Conservation (phyloP, 345 rosid species). For the Firmiana major region DNA sequence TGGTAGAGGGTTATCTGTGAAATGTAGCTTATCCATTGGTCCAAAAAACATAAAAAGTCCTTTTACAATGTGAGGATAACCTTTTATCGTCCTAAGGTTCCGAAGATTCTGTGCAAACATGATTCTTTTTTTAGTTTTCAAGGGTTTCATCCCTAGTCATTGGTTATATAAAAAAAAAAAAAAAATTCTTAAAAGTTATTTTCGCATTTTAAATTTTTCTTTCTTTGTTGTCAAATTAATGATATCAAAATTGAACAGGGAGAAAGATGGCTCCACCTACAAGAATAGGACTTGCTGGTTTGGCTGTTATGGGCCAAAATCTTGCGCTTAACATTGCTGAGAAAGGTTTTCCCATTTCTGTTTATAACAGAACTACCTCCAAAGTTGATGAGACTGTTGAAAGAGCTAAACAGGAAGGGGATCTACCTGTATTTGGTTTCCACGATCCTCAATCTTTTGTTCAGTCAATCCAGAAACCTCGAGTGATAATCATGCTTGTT, state of each 20-base stretch:
- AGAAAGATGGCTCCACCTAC: conserved; percentile 60
- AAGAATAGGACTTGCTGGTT: conserved; percentile 91
- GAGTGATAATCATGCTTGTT: conserved; percentile 92
- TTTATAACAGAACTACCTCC: conserved; percentile 83
- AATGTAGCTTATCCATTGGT: not conserved
- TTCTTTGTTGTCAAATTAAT: not conserved
- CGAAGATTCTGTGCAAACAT: not conserved
- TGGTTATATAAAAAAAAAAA: not conserved
- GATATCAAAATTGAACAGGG: conserved; percentile 24
- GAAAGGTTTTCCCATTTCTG: conserved; percentile 96
- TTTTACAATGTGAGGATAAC: not conserved
- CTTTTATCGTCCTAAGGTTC: not conserved
- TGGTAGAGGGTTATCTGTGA: not conserved
- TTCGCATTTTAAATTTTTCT: not conserved
- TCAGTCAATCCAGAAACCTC: conserved; percentile 78
- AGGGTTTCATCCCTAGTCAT: not conserved
- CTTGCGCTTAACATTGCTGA: conserved; percentile 89
- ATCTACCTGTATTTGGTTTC: conserved; percentile 77
- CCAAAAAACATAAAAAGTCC: not conserved
- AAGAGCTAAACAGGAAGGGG: conserved; percentile 81
- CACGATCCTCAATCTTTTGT: conserved; percentile 83
- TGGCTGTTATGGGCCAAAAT: conserved; percentile 99
- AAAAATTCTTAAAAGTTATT: not conserved
- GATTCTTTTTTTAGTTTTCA: not conserved
- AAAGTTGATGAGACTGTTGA: conserved; percentile 90